Percentiles rank a stretch among this genome's conserved stretches.
Evolutionary conservation across 202 grass and related monocot species (phyloP).

Genomic region (Zizania palustris): DNA sequence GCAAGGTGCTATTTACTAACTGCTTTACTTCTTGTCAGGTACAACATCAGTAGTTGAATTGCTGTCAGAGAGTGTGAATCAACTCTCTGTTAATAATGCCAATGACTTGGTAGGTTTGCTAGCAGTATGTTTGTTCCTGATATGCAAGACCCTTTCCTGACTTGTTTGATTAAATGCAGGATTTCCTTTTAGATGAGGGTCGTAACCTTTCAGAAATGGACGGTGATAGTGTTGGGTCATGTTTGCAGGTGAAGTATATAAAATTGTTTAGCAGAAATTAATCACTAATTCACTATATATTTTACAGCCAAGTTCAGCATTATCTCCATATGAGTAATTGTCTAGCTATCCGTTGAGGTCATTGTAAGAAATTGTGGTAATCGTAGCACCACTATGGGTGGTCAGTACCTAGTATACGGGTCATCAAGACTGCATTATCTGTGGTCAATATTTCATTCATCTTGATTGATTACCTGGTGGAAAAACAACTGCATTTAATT

Average conservation of each 20-base stretch:
- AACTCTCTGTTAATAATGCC: conserved; percentile 65
- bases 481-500: conserved; percentile 2
- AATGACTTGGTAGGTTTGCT: conserved; percentile 67
- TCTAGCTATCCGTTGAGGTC: background rate
- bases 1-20: conserved; percentile 19
- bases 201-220: conserved; percentile 57
- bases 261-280: conserved; percentile 20
- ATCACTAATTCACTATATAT: background rate
- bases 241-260: conserved; percentile 57
- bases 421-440: conserved; percentile 8
- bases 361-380: conserved; percentile 7
- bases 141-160: conserved; percentile 26
- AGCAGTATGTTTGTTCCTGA: conserved; percentile 22
- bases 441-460: background rate
- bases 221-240: conserved; percentile 51
- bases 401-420: background rate
- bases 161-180: conserved; percentile 49
- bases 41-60: conserved; percentile 74
- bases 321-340: conserved; percentile 15
- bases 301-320: conserved; percentile 13
- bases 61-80: conserved; percentile 68
- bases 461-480: background rate
- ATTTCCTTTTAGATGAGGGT: conserved; percentile 79
- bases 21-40: conserved; percentile 44
- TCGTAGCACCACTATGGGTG: background rate